Evolutionary conservation across 2,329 filamentous ascomycete genomes (phyloP), one percentile per base, ranked within the genome.

Genomic region (Hortaea werneckii): DNA sequence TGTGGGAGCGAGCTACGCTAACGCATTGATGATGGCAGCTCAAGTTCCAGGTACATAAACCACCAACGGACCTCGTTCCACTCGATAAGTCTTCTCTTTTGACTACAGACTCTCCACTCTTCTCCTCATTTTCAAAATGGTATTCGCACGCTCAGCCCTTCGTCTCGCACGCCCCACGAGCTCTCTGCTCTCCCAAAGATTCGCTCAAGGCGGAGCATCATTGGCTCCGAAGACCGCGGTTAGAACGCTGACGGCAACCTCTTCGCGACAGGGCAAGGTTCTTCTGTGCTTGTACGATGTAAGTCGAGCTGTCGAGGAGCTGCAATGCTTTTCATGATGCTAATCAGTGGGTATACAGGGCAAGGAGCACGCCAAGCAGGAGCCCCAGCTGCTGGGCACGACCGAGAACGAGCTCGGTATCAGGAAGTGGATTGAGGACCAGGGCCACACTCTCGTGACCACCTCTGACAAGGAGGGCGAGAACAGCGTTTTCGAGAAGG

Each of bases 371-470:
- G 88, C 89, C 73, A 74, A 85, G 71, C 78, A 95, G 65, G 87
- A 94, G 67, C 88, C 89, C 54, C 79, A 79, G 62, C 79, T 98
- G 59, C 81, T 95, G 62, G 92, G 92, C 63, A 95, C 92, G 54
- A 95, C 88, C 41, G 87, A 98, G 78, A 96, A 96, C 70, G 92
- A 98, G 78, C 87, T 98, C 52, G 92, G 92, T 60, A 76, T 98
- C 66, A 82, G 92, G 65, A 89, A 94, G 73, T 98, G 92, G 90
- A 83, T 98, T 59, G 92, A 96, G 77, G 86, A 90, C 52, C 83
- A 94, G 69, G 92, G 92, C 62, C 92, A 98, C 80, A 94, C 87
- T 54, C 80, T 98, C 51, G 79, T 98, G 59, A 98, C 92, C 61
- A 98, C 92, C 55, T 95, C 89, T 40, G 87, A 95, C 77, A 98